Evolutionary conservation across 1,284 basidiomycete genomes (phyloP).

Genomic region (Apiotrichum akiyoshidainum): DNA sequence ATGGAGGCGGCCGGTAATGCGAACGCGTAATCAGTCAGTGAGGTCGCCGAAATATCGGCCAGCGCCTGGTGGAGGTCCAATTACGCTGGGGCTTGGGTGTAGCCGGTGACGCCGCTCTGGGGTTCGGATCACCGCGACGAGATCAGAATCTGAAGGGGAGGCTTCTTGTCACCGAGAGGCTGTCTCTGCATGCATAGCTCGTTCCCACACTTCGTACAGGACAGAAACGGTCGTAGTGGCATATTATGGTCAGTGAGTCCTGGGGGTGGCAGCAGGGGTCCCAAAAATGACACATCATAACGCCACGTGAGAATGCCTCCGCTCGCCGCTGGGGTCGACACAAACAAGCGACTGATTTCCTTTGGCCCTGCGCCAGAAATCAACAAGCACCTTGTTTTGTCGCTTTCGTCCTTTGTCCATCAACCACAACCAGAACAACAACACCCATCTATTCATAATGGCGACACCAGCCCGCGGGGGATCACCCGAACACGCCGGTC

Average conservation of each 20-base stretch:
- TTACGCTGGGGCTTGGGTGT: no score
- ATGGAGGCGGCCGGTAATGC: neutral
- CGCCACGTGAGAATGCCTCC: neutral
- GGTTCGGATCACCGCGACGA: no score
- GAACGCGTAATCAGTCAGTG: neutral
- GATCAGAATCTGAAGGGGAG: no score
- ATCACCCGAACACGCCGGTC: conserved; percentile 24
- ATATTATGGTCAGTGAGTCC: no score
- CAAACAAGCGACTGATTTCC: conserved; percentile 1
- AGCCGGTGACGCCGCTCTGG: no score
- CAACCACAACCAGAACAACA: conserved; percentile 7
- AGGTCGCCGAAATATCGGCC: no score
- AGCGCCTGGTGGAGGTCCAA: neutral
- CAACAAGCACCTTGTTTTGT: neutral
- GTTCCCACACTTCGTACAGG: no score
- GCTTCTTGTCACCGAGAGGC: no score
- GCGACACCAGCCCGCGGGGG: conserved; percentile 5
- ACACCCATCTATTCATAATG: conserved; percentile 8
- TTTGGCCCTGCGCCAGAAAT: neutral
- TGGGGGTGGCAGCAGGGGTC: no score
- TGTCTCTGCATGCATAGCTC: no score
- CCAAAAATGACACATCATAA: no score
- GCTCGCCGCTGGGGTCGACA: neutral
- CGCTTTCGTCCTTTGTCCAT: neutral
- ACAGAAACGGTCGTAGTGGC: no score